These are phyloP conservation scores for Xylariaceae sp. DNA, from an alignment of 2,329 filamentous ascomycete species.

Conservation along the genomic window DNA sequence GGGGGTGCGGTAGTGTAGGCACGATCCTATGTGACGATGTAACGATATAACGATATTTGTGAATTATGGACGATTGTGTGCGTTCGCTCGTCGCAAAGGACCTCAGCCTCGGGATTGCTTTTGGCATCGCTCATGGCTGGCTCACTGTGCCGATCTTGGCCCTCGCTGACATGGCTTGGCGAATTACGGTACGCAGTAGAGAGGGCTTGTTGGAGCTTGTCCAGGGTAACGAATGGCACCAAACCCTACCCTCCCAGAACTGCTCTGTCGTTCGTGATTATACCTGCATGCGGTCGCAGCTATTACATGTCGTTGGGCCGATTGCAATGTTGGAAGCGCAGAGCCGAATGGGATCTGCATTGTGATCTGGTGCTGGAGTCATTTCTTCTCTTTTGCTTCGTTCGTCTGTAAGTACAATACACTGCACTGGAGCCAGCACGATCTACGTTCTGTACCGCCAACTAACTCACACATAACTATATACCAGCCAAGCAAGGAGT, in stretches of 20 bases:
- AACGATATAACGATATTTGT: too few species aligned
- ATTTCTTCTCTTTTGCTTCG: constrained; percentile 1
- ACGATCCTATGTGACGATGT: too few species aligned
- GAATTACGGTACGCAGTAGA: neutral
- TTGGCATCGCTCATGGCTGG: constrained; percentile 10
- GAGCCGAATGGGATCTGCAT: neutral
- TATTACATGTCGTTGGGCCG: too few species aligned
- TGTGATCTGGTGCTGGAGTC: neutral
- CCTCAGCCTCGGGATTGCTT: constrained; percentile 19
- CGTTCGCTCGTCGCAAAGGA: constrained; percentile 1
- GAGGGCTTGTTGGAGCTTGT: too few species aligned
- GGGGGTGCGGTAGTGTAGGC: too few species aligned
- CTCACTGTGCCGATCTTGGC: constrained; percentile 9
- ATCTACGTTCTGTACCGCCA: too few species aligned
- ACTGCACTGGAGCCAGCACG: too few species aligned
- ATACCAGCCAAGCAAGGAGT: too few species aligned
- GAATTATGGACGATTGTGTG: neutral
- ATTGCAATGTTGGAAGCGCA: neutral
- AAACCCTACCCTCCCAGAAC: neutral
- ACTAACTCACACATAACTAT: too few species aligned
- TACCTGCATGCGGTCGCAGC: neutral
- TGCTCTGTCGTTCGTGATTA: neutral
- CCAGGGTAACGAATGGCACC: neutral
- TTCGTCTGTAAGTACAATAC: too few species aligned
- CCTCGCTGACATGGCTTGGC: constrained; percentile 10